Conservation (phyloP, 148 eudicot species). For the Tetragonia tetragonoides region DNA sequence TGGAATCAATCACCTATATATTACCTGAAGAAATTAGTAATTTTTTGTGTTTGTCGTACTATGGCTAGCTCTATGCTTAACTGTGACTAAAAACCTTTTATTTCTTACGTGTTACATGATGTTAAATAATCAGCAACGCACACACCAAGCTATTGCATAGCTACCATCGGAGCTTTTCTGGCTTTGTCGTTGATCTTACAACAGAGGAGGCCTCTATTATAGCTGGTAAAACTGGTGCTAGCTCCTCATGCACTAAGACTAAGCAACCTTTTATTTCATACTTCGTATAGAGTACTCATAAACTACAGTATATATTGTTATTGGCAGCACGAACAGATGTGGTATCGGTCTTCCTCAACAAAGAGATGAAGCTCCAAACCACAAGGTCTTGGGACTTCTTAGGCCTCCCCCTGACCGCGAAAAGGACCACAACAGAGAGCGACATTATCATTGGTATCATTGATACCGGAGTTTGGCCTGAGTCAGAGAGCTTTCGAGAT, state of each 20-base stretch:
- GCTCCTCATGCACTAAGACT: too few species aligned
- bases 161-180: constrained; percentile 8
- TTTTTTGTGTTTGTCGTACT: too few species aligned
- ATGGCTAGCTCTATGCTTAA: too few species aligned
- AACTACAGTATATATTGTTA: too few species aligned
- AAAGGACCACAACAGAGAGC: background rate
- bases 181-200: background rate
- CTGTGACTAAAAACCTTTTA: too few species aligned
- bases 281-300: too few species aligned
- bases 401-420: background rate
- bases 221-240: background rate
- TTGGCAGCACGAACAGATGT: constrained; percentile 1
- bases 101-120: too few species aligned
- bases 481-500: constrained; percentile 13
- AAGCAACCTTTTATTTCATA: too few species aligned
- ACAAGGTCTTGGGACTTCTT: constrained; percentile 19
- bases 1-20: too few species aligned
- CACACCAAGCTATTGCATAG: background rate
- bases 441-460: background rate
- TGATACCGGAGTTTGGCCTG: constrained; percentile 9
- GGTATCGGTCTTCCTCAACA: background rate
- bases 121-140: too few species aligned
- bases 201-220: background rate
- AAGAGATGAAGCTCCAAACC: background rate
- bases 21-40: too few species aligned